These are phyloP conservation scores for Micractinium sp. DNA, from an alignment of 139 green algal species.

Conservation along the genomic window DNA sequence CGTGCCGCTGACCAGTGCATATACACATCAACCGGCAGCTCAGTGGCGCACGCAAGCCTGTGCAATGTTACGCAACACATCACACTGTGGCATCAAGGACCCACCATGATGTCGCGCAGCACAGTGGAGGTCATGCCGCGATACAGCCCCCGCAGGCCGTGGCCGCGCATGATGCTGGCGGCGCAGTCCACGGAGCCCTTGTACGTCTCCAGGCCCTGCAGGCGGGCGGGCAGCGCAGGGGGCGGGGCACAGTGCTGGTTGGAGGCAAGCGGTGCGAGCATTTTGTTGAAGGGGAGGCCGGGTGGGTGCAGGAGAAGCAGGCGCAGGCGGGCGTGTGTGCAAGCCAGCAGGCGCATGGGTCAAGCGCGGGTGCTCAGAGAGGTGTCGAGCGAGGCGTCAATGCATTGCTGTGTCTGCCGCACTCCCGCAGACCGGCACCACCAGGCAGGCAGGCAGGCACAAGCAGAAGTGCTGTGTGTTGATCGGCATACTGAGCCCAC, in stretches of 20 bases:
- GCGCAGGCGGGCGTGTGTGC: too few species aligned
- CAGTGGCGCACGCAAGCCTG: too few species aligned
- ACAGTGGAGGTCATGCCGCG: conserved; percentile 27
- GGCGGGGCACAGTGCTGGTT: neutral
- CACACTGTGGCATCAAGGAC: neutral
- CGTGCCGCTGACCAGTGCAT: too few species aligned
- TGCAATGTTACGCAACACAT: too few species aligned
- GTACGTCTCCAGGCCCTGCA: conserved; percentile 20
- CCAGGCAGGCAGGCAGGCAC: neutral
- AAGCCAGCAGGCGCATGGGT: neutral
- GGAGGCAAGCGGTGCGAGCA: neutral
- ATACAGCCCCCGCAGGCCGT: conserved; percentile 12
- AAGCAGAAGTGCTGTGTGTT: neutral
- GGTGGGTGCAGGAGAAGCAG: too few species aligned
- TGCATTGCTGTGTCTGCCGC: too few species aligned
- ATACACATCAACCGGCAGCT: too few species aligned
- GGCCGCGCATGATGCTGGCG: neutral
- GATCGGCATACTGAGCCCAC: neutral
- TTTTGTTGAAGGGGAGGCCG: too few species aligned
- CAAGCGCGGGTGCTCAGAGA: neutral
- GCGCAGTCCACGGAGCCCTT: conserved; percentile 13
- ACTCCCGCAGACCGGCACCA: too few species aligned
- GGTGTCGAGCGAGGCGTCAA: too few species aligned
- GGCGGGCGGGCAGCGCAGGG: neutral
- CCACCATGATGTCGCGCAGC: conserved; percentile 14